phyloP scores from a whole-genome alignment of 345 rosid genomes.

The Sisymbrium irio region DNA sequence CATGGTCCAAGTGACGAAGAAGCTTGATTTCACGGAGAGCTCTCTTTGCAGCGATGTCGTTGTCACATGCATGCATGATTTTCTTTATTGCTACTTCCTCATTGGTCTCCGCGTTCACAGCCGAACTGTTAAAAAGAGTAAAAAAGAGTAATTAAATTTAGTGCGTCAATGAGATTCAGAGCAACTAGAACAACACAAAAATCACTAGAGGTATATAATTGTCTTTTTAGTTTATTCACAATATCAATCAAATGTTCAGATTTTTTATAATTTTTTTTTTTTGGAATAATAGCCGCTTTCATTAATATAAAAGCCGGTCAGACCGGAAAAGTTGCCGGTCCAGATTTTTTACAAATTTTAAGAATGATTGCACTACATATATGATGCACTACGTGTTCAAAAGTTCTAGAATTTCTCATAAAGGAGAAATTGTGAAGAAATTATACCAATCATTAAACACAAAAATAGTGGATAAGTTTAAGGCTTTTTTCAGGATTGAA shows the following conservation, averaged over 20 bases:
- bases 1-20: conserved; percentile 95
- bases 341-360: background rate
- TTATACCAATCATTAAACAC: background rate
- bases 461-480: background rate
- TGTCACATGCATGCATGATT: conserved; percentile 75
- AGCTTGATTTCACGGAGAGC: conserved; percentile 96
- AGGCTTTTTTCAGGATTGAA: background rate
- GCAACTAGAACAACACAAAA: too few relatives aligned
- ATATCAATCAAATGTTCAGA: background rate
- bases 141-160: too few relatives aligned
- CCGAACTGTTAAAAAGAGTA: conserved; percentile 45
- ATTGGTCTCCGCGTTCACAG: conserved; percentile 68
- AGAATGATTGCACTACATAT: background rate
- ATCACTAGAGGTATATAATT: too few relatives aligned
- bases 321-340: too few relatives aligned
- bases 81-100: conserved; percentile 89
- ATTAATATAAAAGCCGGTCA: too few relatives aligned
- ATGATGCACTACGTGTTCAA: background rate
- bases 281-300: too few relatives aligned
- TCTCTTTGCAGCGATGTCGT: conserved; percentile 83
- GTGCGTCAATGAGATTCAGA: too few relatives aligned
- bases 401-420: background rate
- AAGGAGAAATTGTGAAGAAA: background rate
- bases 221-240: too few relatives aligned
- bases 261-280: too few relatives aligned